Evolutionary conservation across 164 flowering plant genomes (phyloP).

Genomic region (Annona cherimola): DNA sequence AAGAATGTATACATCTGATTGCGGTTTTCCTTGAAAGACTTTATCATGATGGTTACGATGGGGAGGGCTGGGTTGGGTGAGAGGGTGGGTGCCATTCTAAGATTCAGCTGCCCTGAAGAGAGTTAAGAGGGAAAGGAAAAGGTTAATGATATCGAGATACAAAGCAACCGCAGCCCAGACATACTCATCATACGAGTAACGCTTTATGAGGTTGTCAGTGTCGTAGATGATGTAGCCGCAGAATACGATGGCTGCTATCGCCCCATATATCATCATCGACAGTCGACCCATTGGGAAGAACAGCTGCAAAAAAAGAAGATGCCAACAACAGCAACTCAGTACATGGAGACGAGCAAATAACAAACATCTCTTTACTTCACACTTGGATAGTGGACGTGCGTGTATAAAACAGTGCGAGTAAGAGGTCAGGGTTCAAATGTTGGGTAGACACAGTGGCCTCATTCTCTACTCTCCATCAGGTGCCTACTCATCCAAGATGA

Average conservation of each 20-base stretch:
- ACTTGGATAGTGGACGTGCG: no score
- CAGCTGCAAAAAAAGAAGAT: conserved; percentile 40
- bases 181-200: conserved; percentile 80
- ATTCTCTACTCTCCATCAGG: no score
- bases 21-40: neutral
- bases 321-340: conserved; percentile 2
- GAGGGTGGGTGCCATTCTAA: neutral
- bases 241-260: conserved; percentile 71
- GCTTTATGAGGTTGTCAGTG: conserved; percentile 89
- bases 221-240: conserved; percentile 86
- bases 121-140: conserved; percentile 59
- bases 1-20: no score
- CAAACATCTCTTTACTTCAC: no score
- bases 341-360: neutral
- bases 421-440: no score
- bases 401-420: no score
- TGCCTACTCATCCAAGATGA: no score
- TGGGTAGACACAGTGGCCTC: no score
- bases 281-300: conserved; percentile 72
- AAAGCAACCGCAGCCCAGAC: conserved; percentile 85
- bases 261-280: conserved; percentile 67
- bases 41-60: neutral
- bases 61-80: neutral
- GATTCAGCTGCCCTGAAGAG: conserved; percentile 67
- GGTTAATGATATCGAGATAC: conserved; percentile 82